These are phyloP conservation scores for Xylaria longipes DNA, from an alignment of 495 filamentous ascomycete species.

Conservation along the genomic window DNA sequence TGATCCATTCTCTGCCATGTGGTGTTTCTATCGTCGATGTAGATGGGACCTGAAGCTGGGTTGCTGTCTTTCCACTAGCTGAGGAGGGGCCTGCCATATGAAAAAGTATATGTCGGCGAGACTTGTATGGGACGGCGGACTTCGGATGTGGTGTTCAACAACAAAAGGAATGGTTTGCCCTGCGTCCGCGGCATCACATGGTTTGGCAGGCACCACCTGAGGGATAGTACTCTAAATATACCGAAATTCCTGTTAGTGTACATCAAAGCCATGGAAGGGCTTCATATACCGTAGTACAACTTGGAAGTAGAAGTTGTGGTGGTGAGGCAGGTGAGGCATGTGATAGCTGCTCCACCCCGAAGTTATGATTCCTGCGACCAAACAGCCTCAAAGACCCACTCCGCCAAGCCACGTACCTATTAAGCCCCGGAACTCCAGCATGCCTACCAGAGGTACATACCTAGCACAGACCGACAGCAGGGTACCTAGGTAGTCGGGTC, in stretches of 20 bases:
- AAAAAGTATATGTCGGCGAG: background rate
- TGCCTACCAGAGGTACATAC: too few relatives aligned
- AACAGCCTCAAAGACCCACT: conserved; percentile 1
- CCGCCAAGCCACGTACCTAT: background rate
- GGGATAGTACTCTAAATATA: background rate
- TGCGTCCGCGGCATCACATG: conserved; percentile 16
- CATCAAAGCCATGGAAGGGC: background rate
- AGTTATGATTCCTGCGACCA: background rate
- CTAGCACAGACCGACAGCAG: too few relatives aligned
- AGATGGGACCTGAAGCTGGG: background rate
- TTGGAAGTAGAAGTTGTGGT: conserved; percentile 8
- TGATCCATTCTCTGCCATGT: conserved; percentile 38
- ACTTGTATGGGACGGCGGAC: background rate
- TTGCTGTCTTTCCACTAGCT: background rate
- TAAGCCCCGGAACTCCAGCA: conserved; percentile 4
- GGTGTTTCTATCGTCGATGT: background rate
- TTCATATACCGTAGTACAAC: background rate
- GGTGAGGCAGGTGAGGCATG: conserved; percentile 5
- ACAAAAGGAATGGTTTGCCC: conserved; percentile 13
- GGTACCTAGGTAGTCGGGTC: background rate
- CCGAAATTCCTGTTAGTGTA: conserved; percentile 1
- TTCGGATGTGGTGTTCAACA: background rate
- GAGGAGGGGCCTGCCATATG: conserved; percentile 1
- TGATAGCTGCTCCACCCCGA: conserved; percentile 7
- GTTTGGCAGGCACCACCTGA: conserved; percentile 8